Percentiles rank a stretch among this genome's conserved stretches.
Evolutionary conservation across 805 yeast genomes (phyloP).

Genomic region (Kuraishia cidri): DNA sequence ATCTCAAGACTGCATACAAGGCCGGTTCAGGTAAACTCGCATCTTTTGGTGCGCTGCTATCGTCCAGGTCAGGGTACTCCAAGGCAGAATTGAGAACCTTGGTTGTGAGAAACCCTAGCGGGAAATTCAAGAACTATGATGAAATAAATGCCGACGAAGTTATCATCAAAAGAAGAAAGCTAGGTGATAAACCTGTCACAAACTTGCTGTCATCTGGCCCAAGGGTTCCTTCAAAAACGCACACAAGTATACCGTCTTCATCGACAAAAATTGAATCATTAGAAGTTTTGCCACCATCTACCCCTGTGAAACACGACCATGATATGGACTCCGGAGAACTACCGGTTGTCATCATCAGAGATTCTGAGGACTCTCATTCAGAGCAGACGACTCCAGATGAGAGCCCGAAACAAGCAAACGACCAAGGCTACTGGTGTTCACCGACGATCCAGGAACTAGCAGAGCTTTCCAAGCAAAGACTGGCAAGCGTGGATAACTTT

Average conservation of each 20-base stretch:
- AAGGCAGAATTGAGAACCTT: not conserved
- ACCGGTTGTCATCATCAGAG: too few relatives aligned
- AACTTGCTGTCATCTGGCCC: too few relatives aligned
- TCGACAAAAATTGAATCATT: too few relatives aligned
- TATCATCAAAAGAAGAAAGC: slow-evolving; percentile 8
- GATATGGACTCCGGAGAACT: too few relatives aligned
- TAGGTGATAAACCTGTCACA: not conserved
- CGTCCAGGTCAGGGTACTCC: slow-evolving; percentile 2
- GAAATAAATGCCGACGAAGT: slow-evolving; percentile 22
- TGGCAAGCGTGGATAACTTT: slow-evolving; percentile 51
- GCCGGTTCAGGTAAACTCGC: slow-evolving; percentile 1
- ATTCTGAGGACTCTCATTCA: too few relatives aligned
- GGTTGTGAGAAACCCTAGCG: slow-evolving; percentile 1
- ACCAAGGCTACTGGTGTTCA: slow-evolving; percentile 58
- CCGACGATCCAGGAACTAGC: slow-evolving; percentile 49
- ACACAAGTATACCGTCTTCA: too few relatives aligned
- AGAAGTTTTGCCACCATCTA: too few relatives aligned
- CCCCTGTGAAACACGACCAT: too few relatives aligned
- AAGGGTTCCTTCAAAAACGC: too few relatives aligned
- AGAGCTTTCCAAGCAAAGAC: slow-evolving; percentile 31
- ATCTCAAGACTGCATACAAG: slow-evolving; percentile 4
- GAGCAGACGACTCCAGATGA: too few relatives aligned
- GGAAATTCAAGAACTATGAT: slow-evolving; percentile 13
- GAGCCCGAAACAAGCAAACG: not conserved
- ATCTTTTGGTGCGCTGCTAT: slow-evolving; percentile 2